These are phyloP conservation scores for Peronospora tabacina DNA, from an alignment of 352 stramenopile species.

Conservation along the genomic window DNA sequence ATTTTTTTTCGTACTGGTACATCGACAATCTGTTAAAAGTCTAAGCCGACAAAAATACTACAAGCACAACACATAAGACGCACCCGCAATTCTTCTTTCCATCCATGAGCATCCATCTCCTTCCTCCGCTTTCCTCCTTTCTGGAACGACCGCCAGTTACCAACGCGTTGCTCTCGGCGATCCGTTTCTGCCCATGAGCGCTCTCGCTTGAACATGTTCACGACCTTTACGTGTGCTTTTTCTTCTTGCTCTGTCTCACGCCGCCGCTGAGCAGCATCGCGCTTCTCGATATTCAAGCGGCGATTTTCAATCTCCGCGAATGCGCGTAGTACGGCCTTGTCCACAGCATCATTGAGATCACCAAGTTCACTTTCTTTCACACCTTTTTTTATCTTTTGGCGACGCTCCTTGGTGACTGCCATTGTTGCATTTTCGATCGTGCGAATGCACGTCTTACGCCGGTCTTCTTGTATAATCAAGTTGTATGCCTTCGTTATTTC, in stretches of 20 bases:
- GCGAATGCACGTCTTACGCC: constrained; percentile 69
- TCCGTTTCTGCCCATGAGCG: constrained; percentile 70
- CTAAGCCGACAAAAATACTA: neutral
- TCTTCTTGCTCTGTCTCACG: constrained; percentile 70
- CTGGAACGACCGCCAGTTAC: constrained; percentile 75
- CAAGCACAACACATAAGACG: constrained; percentile 4
- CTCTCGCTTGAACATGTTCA: constrained; percentile 65
- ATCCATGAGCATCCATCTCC: constrained; percentile 45
- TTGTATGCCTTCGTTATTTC: constrained; percentile 85
- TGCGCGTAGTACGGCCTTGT: constrained; percentile 74
- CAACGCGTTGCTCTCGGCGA: constrained; percentile 66
- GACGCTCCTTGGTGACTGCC: constrained; percentile 65
- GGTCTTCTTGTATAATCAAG: constrained; percentile 76
- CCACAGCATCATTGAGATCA: constrained; percentile 48
- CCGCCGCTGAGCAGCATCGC: constrained; percentile 53
- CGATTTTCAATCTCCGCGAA: constrained; percentile 82
- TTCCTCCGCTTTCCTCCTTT: constrained; percentile 65
- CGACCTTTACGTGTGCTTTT: constrained; percentile 60
- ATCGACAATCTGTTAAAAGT: constrained; percentile 7
- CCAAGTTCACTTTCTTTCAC: constrained; percentile 62
- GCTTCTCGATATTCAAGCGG: constrained; percentile 64
- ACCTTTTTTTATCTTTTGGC: constrained; percentile 73
- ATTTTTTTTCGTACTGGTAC: constrained; percentile 47
- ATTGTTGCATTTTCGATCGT: constrained; percentile 70
- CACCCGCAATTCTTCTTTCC: constrained; percentile 61